A percentile compares a stretch with the other conserved stretches of the same genome.
Conservation (phyloP, 1,284 basidiomycete genomes). For the Ceratobasidium papillatum region DNA sequence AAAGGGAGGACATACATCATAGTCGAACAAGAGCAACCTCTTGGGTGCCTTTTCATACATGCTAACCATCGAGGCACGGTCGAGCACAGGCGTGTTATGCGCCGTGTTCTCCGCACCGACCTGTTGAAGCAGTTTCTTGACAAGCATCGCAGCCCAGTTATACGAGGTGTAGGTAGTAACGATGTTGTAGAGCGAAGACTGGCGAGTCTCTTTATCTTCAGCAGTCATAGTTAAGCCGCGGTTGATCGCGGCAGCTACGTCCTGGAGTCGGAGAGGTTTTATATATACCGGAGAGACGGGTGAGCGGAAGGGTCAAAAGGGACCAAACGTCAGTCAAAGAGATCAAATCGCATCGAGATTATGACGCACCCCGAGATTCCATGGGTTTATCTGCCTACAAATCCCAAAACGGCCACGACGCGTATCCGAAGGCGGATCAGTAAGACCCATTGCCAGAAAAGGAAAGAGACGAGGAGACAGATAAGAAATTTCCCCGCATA, state of each 20-base stretch:
- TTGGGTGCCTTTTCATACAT: conserved; percentile 79
- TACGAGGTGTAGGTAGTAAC: conserved; percentile 95
- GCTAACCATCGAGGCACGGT: conserved; percentile 67
- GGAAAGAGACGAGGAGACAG: conserved; percentile 49
- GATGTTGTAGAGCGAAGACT: conserved; percentile 79
- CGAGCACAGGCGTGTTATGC: conserved; percentile 86
- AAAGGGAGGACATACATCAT: conserved; percentile 72
- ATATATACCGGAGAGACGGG: neutral
- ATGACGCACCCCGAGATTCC: conserved; percentile 81
- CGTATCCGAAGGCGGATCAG: conserved; percentile 52
- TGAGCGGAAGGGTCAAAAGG: conserved; percentile 12
- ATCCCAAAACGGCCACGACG: conserved; percentile 50
- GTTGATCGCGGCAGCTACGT: conserved; percentile 95
- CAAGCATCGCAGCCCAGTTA: conserved; percentile 93
- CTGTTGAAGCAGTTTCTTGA: conserved; percentile 87
- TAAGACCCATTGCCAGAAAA: conserved; percentile 51
- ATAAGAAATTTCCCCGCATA: conserved; percentile 28
- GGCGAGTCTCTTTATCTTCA: conserved; percentile 80
- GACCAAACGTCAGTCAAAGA: conserved; percentile 15
- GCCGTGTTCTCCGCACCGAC: conserved; percentile 84
- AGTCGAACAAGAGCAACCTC: conserved; percentile 94
- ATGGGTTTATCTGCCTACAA: conserved; percentile 71
- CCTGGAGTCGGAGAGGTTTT: conserved; percentile 56
- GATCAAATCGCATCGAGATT: conserved; percentile 32
- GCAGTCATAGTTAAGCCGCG: conserved; percentile 83